Evolutionary conservation across 2,329 filamentous ascomycete genomes (phyloP).

Genomic region (Graphilbum sp.): DNA sequence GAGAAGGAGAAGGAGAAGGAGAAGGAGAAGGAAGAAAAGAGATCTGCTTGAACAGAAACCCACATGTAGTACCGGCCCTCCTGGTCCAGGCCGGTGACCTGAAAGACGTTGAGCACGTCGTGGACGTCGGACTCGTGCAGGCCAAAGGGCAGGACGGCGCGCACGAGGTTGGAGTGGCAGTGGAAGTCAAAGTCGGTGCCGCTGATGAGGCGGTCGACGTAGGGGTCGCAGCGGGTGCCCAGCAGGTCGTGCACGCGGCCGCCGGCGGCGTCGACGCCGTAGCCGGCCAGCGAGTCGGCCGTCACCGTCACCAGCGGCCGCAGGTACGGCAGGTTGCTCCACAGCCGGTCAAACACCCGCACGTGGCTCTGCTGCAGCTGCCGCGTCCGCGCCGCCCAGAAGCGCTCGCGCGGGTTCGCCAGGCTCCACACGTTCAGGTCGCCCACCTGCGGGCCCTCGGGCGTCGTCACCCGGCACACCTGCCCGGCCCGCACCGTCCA

Average conservation of each 20-base stretch:
- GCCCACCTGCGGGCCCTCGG: slow-evolving; percentile 64
- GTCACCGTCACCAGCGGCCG: slow-evolving; percentile 58
- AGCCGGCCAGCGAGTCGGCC: slow-evolving; percentile 46
- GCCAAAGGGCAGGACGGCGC: slow-evolving; percentile 53
- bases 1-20: background rate
- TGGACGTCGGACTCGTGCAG: slow-evolving; percentile 61
- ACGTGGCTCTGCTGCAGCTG: slow-evolving; percentile 69
- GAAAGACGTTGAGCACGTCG: slow-evolving; percentile 75
- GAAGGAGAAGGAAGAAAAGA: background rate
- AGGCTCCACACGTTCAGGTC: slow-evolving; percentile 73
- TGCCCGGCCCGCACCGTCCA: slow-evolving; percentile 54
- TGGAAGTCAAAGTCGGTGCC: slow-evolving; percentile 64
- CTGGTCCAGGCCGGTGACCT: slow-evolving; percentile 62
- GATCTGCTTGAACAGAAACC: background rate
- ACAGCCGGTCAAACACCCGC: slow-evolving; percentile 53
- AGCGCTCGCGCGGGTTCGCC: slow-evolving; percentile 59
- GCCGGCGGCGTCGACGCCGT: slow-evolving; percentile 45
- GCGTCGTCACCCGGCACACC: slow-evolving; percentile 59
- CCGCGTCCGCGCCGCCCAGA: slow-evolving; percentile 67
- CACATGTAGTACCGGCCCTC: slow-evolving; percentile 64
- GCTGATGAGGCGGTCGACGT: slow-evolving; percentile 59
- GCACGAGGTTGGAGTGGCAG: slow-evolving; percentile 67
- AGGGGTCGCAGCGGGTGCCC: slow-evolving; percentile 72
- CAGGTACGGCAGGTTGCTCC: slow-evolving; percentile 64
- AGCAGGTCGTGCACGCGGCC: slow-evolving; percentile 61